These are phyloP conservation scores for Eucalyptus curtisii DNA, from an alignment of 345 rosid species.

Conservation along the genomic window DNA sequence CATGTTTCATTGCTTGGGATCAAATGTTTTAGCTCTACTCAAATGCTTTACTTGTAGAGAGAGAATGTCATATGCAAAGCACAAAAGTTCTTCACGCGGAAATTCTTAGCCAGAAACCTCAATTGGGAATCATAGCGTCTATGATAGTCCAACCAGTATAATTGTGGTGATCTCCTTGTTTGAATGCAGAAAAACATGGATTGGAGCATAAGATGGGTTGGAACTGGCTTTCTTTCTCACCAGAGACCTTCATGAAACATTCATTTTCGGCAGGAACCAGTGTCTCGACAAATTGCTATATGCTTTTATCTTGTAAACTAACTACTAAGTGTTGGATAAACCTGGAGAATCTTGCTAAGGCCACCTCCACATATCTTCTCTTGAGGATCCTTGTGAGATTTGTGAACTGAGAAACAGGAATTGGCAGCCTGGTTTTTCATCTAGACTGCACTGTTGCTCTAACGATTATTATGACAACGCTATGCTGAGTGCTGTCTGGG, in stretches of 20 bases:
- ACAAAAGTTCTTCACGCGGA: neutral
- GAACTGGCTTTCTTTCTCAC: neutral
- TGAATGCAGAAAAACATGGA: neutral
- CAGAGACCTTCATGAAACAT: neutral
- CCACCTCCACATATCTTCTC: neutral
- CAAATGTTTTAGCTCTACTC: neutral
- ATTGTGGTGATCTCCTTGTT: neutral
- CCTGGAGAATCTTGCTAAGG: neutral
- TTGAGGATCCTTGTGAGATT: neutral
- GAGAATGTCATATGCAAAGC: neutral
- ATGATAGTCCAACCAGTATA: neutral
- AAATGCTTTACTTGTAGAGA: neutral
- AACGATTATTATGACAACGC: neutral
- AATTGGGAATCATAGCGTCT: neutral
- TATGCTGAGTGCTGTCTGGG: neutral
- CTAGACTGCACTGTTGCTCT: neutral
- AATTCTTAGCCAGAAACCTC: neutral
- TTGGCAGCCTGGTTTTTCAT: neutral
- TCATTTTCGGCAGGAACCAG: neutral
- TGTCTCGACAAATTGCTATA: neutral
- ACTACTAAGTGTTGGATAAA: neutral
- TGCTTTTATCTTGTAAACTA: neutral
- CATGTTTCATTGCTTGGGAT: neutral
- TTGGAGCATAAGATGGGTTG: neutral
- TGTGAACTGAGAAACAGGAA: neutral